Evolutionary conservation across 306 rosid genomes (phyloP).

Genomic region (Pterocarpus macrocarpus): DNA sequence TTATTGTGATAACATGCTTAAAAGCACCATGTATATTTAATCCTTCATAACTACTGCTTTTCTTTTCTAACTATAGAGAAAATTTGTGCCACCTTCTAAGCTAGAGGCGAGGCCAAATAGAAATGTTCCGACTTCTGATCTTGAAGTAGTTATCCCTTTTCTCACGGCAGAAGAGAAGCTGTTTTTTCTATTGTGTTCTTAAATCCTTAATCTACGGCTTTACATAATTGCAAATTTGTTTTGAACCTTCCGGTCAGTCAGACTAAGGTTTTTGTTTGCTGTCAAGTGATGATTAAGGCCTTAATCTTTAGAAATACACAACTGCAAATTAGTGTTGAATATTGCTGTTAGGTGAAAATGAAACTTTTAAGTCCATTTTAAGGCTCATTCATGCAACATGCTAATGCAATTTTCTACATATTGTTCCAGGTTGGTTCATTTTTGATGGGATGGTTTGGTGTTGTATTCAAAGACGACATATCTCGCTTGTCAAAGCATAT

Average conservation of each 20-base stretch:
- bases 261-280: not conserved
- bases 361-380: slow-evolving; percentile 6
- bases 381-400: slow-evolving; percentile 1
- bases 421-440: slow-evolving; percentile 81
- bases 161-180: not conserved
- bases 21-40: not conserved
- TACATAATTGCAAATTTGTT: not conserved
- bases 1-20: slow-evolving; percentile 11
- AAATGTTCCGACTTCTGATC: slow-evolving; percentile 12
- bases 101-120: slow-evolving; percentile 1
- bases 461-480: slow-evolving; percentile 81
- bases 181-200: slow-evolving; percentile 2
- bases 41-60: slow-evolving; percentile 25
- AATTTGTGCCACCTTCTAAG: not conserved
- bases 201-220: not conserved
- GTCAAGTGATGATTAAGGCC: not conserved
- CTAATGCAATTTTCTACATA: slow-evolving; percentile 8
- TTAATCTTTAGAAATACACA: slow-evolving; percentile 2
- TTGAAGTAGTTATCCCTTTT: too few species aligned
- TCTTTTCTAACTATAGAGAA: slow-evolving; percentile 6
- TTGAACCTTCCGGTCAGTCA: not conserved
- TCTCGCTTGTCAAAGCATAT: slow-evolving; percentile 70
- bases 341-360: slow-evolving; percentile 3
- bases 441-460: slow-evolving; percentile 96
- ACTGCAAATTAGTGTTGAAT: slow-evolving; percentile 3